phyloP scores from a whole-genome alignment of 2,329 filamentous ascomycete genomes.

The Sarocladiaceae sp. region DNA sequence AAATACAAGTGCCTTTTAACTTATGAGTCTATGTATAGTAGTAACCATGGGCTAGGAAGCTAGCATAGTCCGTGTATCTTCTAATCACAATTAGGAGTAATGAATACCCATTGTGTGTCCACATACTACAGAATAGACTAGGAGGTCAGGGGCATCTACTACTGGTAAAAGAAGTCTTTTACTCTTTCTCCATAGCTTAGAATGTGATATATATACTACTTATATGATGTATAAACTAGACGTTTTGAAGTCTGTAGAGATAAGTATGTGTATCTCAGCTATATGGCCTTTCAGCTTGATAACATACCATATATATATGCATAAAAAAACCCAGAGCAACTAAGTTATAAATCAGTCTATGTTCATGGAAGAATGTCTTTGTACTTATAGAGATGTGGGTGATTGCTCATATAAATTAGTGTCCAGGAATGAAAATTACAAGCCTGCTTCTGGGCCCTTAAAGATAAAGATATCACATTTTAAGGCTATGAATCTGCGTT shows the following conservation, averaged over 20 bases:
- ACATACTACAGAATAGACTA: background rate
- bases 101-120: background rate
- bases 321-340: background rate
- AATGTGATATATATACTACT: background rate
- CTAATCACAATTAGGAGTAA: background rate
- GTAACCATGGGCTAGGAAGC: background rate
- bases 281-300: background rate
- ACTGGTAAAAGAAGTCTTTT: too few species aligned
- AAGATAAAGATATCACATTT: background rate
- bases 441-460: background rate
- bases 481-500: background rate
- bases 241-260: background rate
- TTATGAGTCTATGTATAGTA: background rate
- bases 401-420: background rate
- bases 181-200: background rate
- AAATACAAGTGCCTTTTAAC: background rate
- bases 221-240: background rate
- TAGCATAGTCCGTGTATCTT: too few species aligned
- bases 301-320: background rate
- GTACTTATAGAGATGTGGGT: background rate
- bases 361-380: background rate
- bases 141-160: background rate
- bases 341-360: background rate
- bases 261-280: background rate
- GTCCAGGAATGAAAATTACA: background rate